Conservation (phyloP, 306 rosid species). For the Malus asiatica region DNA sequence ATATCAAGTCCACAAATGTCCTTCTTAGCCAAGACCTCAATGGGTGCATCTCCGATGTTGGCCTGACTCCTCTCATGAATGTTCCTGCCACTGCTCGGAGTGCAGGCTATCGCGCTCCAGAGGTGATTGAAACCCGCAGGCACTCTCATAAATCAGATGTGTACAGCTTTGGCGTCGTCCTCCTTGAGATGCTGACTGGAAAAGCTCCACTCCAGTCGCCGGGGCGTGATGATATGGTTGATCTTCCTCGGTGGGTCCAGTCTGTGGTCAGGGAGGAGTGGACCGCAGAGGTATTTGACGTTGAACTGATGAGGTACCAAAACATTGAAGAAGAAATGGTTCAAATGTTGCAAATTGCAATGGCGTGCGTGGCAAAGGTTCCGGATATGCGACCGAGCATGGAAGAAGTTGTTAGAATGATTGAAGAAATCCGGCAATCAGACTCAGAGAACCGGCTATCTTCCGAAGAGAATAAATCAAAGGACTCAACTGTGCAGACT, state of each 20-base stretch:
- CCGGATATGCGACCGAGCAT: conserved; percentile 85
- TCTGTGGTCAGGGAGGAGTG: conserved; percentile 97
- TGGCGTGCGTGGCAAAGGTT: conserved; percentile 83
- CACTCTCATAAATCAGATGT: conserved; percentile 91
- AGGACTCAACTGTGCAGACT: conserved; percentile 78
- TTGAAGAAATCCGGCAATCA: conserved; percentile 88
- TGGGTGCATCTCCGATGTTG: conserved; percentile 82
- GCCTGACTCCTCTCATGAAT: conserved; percentile 79
- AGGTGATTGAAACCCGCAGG: conserved; percentile 80
- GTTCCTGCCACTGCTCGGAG: conserved; percentile 63
- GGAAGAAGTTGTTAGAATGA: conserved; percentile 85
- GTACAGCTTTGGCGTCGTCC: conserved; percentile 87
- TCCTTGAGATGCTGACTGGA: conserved; percentile 86
- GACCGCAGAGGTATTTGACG: conserved; percentile 95
- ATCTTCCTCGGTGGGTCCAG: conserved; percentile 97
- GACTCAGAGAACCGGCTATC: conserved; percentile 98
- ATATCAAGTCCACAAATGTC: conserved; percentile 81
- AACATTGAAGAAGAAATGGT: conserved; percentile 97
- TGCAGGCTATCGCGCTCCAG: conserved; percentile 93
- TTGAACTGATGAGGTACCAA: conserved; percentile 85
- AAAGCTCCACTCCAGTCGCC: conserved; percentile 94
- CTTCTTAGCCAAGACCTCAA: conserved; percentile 69
- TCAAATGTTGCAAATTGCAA: conserved; percentile 92
- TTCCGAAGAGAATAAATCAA: conserved; percentile 88
- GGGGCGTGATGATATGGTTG: conserved; percentile 80